Conservation (phyloP, 2,329 filamentous ascomycete species). For the Cladophialophora exuberans region DNA sequence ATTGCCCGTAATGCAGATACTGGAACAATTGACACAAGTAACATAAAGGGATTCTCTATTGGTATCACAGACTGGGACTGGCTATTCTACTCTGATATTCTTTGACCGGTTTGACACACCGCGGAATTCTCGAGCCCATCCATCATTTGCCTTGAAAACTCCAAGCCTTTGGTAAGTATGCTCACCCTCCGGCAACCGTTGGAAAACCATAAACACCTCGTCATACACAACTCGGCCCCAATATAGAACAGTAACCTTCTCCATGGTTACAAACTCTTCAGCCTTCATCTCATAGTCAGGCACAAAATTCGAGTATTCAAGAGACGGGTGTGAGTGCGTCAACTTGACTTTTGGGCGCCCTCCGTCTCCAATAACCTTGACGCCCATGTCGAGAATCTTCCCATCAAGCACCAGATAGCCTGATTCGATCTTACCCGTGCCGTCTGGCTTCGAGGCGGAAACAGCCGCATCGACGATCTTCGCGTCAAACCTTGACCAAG, state of each 20-base stretch:
- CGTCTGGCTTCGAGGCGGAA: background rate
- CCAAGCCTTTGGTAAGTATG: background rate
- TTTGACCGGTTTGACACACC: too few relatives aligned
- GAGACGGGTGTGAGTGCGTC: background rate
- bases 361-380: background rate
- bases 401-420: constrained; percentile 1
- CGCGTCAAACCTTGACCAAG: background rate
- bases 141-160: background rate
- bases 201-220: constrained; percentile 1
- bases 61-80: too few relatives aligned
- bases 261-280: background rate
- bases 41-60: too few relatives aligned
- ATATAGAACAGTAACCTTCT: constrained; percentile 5
- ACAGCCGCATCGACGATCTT: background rate
- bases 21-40: too few relatives aligned
- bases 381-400: background rate
- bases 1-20: too few relatives aligned
- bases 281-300: constrained; percentile 1
- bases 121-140: too few relatives aligned
- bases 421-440: background rate
- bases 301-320: background rate
- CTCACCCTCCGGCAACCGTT: background rate
- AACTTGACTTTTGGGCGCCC: background rate
- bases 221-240: background rate
- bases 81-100: too few relatives aligned